Conservation (phyloP, 192 early-diverging fungal genomes). For the Coemansia sp. region DNA sequence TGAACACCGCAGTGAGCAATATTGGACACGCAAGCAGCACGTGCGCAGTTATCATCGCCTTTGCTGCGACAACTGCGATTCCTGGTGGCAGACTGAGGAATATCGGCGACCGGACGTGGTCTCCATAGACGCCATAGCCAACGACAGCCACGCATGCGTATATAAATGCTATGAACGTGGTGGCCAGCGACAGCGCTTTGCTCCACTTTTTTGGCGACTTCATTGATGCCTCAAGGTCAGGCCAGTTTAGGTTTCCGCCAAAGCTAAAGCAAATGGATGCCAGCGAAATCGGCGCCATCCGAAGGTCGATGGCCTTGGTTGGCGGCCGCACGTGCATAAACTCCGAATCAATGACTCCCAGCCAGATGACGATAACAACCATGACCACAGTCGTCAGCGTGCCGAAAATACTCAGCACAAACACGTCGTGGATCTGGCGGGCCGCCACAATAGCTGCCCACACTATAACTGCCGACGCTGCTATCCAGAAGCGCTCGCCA, state of each 20-base stretch:
- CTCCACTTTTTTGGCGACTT: slow-evolving; percentile 66
- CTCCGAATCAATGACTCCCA: slow-evolving; percentile 32
- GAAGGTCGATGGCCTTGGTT: slow-evolving; percentile 30
- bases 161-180: slow-evolving; percentile 66
- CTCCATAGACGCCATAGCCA: slow-evolving; percentile 78
- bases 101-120: slow-evolving; percentile 63
- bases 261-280: slow-evolving; percentile 81
- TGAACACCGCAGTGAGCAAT: slow-evolving; percentile 69
- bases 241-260: slow-evolving; percentile 82
- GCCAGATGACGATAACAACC: slow-evolving; percentile 65
- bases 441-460: slow-evolving; percentile 73
- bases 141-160: slow-evolving; percentile 70
- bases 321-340: slow-evolving; percentile 19
- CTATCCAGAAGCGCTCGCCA: slow-evolving; percentile 61
- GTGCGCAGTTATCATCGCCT: slow-evolving; percentile 75
- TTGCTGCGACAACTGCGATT: slow-evolving; percentile 57
- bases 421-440: slow-evolving; percentile 78
- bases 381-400: slow-evolving; percentile 69
- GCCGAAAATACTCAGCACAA: slow-evolving; percentile 72
- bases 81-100: slow-evolving; percentile 64
- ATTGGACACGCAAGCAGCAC: slow-evolving; percentile 82
- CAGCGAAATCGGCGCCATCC: slow-evolving; percentile 67
- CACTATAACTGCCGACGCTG: slow-evolving; percentile 57
- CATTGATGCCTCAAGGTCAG: slow-evolving; percentile 82
- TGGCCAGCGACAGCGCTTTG: slow-evolving; percentile 62